Conservation (phyloP, 495 filamentous ascomycete genomes). For the Penicillium canariense region DNA sequence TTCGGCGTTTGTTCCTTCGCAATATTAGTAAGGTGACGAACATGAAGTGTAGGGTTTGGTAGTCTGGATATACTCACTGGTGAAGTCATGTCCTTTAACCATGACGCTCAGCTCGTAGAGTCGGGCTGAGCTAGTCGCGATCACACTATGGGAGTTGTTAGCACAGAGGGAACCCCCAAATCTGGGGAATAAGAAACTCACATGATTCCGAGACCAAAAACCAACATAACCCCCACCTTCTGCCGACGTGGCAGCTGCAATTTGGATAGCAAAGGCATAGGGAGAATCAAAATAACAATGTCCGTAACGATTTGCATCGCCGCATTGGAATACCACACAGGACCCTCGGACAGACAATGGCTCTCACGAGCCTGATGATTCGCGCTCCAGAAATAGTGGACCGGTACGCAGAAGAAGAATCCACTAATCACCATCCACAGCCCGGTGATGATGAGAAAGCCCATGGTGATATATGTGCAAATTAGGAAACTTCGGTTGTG, state of each 20-base stretch:
- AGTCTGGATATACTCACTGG: slow-evolving; percentile 15
- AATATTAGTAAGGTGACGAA: neutral
- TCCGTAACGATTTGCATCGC: slow-evolving; percentile 48
- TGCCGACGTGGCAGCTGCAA: slow-evolving; percentile 41
- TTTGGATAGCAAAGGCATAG: slow-evolving; percentile 39
- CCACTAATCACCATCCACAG: slow-evolving; percentile 40
- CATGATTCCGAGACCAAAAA: slow-evolving; percentile 52
- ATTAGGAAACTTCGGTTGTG: slow-evolving; percentile 25
- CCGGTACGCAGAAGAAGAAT: slow-evolving; percentile 38
- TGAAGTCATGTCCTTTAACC: slow-evolving; percentile 16
- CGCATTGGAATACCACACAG: slow-evolving; percentile 44
- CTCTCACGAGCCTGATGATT: neutral
- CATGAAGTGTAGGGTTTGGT: neutral
- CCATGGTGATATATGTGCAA: slow-evolving; percentile 29
- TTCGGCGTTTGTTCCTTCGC: slow-evolving; percentile 41
- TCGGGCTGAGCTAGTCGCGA: slow-evolving; percentile 36
- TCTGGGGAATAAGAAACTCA: slow-evolving; percentile 24
- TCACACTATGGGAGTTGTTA: slow-evolving; percentile 27
- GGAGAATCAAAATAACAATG: slow-evolving; percentile 46
- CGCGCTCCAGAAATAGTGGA: slow-evolving; percentile 30
- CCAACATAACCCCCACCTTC: slow-evolving; percentile 38
- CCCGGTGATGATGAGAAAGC: slow-evolving; percentile 31
- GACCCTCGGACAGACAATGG: slow-evolving; percentile 32
- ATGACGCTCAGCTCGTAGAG: slow-evolving; percentile 23
- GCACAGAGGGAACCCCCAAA: neutral